Conservation (phyloP, 805 yeast species). For the Pichia cephalocereana region DNA sequence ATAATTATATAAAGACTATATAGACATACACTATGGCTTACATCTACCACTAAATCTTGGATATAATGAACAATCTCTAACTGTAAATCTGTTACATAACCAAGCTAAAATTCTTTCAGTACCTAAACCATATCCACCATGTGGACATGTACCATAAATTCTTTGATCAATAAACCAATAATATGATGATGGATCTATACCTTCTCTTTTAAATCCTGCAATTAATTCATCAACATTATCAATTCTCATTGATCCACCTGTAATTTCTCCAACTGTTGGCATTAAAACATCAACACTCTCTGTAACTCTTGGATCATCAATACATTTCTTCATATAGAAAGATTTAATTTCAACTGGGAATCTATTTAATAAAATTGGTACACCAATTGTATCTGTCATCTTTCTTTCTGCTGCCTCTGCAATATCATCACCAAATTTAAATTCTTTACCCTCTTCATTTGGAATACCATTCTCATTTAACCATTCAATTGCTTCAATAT, state of each 20-base stretch:
- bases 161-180: conserved; percentile 96
- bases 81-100: conserved; percentile 96
- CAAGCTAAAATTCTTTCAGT: conserved; percentile 97
- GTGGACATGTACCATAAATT: conserved; percentile 95
- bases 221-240: conserved; percentile 69
- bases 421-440: conserved; percentile 96
- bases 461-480: conserved; percentile 88
- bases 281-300: conserved; percentile 96
- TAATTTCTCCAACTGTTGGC: conserved; percentile 99
- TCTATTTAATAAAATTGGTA: conserved; percentile 82
- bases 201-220: conserved; percentile 90
- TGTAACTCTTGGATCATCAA: conserved; percentile 87
- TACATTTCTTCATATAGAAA: conserved; percentile 92
- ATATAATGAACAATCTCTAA: conserved; percentile 94
- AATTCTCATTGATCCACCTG: conserved; percentile 99
- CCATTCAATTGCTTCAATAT: conserved; percentile 90
- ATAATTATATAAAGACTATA: neutral
- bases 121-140: conserved; percentile 98
- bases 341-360: conserved; percentile 98
- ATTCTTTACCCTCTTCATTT: conserved; percentile 89
- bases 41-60: conserved; percentile 98
- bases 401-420: conserved; percentile 99
- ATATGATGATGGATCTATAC: conserved; percentile 71
- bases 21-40: conserved; percentile 52
- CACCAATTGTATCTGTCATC: conserved; percentile 93